These are phyloP conservation scores for Blastobotrys malaysiensis DNA, from an alignment of 1,139 yeast species.

Conservation along the genomic window DNA sequence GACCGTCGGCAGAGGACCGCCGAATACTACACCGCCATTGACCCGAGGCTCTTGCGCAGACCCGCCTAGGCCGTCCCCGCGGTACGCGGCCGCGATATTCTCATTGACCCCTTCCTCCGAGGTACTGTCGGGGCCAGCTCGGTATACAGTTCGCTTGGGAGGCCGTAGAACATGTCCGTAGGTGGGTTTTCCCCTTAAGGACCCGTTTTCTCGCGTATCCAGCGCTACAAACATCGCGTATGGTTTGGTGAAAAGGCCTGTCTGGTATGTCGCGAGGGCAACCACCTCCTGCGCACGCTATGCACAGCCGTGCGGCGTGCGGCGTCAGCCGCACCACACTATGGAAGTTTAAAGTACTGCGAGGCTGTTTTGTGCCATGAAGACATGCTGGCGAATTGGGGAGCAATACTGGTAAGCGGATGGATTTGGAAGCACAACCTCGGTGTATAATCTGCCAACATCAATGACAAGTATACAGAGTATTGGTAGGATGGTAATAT, in stretches of 20 bases:
- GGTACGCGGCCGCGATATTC: not conserved
- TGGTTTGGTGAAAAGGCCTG: not conserved
- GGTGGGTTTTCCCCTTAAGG: not conserved
- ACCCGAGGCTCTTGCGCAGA: not conserved
- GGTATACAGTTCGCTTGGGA: not conserved
- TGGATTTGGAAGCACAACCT: no score
- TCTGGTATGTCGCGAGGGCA: not conserved
- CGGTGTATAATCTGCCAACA: no score
- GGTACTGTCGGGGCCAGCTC: not conserved
- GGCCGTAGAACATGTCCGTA: not conserved
- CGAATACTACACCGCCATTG: not conserved
- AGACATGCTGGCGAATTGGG: no score
- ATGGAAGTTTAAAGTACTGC: no score
- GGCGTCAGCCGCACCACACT: no score
- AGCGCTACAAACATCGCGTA: not conserved
- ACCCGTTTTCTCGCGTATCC: not conserved
- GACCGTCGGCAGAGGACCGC: not conserved
- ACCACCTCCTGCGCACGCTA: not conserved
- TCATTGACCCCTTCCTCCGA: not conserved
- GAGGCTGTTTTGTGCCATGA: no score
- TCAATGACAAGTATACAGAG: no score
- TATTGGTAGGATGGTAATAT: no score
- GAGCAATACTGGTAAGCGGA: no score
- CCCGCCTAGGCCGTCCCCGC: not conserved
- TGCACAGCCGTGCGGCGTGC: no score